phyloP scores from a whole-genome alignment of 495 filamentous ascomycete species.

The Massariosphaeria phaeospora region DNA sequence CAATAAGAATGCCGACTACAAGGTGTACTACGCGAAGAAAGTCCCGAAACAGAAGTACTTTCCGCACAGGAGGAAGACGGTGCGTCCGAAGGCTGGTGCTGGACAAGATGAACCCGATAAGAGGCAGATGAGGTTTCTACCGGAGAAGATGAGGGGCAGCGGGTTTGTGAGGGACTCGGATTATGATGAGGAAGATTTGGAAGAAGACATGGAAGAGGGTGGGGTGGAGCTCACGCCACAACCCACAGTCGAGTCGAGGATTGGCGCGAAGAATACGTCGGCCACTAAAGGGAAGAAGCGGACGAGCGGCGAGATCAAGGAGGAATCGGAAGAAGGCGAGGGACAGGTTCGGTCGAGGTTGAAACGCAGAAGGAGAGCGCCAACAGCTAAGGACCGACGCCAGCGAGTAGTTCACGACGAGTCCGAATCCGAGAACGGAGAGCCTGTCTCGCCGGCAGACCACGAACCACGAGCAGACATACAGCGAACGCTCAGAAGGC shows the following conservation, averaged over 20 bases:
- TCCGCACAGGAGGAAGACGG: slow-evolving; percentile 13
- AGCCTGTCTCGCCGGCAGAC: neutral
- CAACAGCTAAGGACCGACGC: neutral
- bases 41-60: slow-evolving; percentile 20
- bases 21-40: slow-evolving; percentile 24
- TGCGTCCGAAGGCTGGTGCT: slow-evolving; percentile 4
- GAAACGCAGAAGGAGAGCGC: slow-evolving; percentile 11
- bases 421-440: neutral
- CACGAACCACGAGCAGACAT: neutral
- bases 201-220: neutral
- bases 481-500: slow-evolving; percentile 9
- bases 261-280: neutral
- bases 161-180: slow-evolving; percentile 15
- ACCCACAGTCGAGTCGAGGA: neutral
- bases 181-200: slow-evolving; percentile 6
- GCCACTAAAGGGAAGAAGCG: slow-evolving; percentile 14
- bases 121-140: slow-evolving; percentile 15
- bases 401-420: neutral
- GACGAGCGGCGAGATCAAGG: neutral
- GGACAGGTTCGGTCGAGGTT: neutral
- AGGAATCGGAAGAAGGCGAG: slow-evolving; percentile 2
- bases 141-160: slow-evolving; percentile 15
- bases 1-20: slow-evolving; percentile 18
- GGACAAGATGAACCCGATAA: slow-evolving; percentile 1
- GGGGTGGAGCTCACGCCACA: neutral